Evolutionary conservation across 2,329 filamentous ascomycete genomes (phyloP).

Genomic region (Fusarium sp.): DNA sequence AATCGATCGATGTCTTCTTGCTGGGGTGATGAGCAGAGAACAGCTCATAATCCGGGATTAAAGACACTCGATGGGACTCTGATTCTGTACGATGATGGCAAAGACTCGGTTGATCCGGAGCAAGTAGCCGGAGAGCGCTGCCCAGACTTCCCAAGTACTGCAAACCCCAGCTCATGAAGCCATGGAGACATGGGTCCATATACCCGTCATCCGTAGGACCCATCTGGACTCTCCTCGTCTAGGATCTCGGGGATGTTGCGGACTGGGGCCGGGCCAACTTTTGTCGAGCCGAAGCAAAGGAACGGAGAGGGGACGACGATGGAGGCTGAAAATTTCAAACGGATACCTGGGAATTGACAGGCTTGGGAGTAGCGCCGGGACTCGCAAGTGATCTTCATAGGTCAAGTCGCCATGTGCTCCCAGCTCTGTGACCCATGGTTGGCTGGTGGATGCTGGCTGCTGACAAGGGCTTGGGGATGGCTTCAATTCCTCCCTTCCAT

Average conservation of each 20-base stretch:
- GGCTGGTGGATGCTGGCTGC: background rate
- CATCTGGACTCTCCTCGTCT: constrained; percentile 4
- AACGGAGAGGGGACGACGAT: background rate
- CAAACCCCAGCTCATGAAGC: background rate
- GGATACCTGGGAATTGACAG: background rate
- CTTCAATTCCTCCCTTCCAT: constrained; percentile 1
- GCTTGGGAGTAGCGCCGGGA: background rate
- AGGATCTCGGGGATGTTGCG: constrained; percentile 1
- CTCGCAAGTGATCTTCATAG: background rate
- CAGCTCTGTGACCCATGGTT: background rate
- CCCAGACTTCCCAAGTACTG: background rate
- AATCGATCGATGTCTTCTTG: background rate
- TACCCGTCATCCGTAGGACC: constrained; percentile 7
- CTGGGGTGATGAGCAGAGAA: constrained; percentile 1
- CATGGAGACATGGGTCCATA: constrained; percentile 15
- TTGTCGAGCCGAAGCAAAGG: constrained; percentile 2
- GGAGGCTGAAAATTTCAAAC: constrained; percentile 3
- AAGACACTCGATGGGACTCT: background rate
- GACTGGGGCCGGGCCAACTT: constrained; percentile 12
- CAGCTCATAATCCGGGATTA: constrained; percentile 1
- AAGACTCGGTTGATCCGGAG: constrained; percentile 7
- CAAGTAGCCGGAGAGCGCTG: background rate
- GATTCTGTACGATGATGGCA: constrained; percentile 21
- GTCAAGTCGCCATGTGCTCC: background rate
- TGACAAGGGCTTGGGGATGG: background rate